These are phyloP conservation scores for Lachancea fermentati DNA, from an alignment of 805 yeast species.

Conservation along the genomic window DNA sequence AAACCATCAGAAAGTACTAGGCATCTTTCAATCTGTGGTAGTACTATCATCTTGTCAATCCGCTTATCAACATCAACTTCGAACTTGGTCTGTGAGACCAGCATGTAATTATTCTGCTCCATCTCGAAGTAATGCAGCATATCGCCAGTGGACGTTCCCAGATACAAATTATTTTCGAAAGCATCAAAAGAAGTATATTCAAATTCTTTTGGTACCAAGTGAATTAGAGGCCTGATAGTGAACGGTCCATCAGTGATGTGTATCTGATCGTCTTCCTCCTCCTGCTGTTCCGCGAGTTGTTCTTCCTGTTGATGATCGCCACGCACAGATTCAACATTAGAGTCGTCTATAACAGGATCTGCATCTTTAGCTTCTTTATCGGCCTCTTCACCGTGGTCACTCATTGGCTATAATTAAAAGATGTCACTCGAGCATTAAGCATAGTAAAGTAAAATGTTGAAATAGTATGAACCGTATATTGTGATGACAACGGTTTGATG, in stretches of 20 bases:
- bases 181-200: conserved; percentile 24
- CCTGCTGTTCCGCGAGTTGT: too few species aligned
- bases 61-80: conserved; percentile 14
- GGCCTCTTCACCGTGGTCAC: not conserved
- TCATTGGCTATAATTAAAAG: not conserved
- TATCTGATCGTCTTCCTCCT: not conserved
- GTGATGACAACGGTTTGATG: not conserved
- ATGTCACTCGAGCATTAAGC: not conserved
- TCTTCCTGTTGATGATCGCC: too few species aligned
- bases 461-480: not conserved
- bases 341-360: not conserved
- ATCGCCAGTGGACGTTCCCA: conserved; percentile 30
- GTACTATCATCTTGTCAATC: conserved; percentile 23
- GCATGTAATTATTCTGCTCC: conserved; percentile 26
- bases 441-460: not conserved
- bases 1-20: conserved; percentile 17
- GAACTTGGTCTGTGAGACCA: conserved; percentile 29
- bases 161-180: conserved; percentile 27
- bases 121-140: conserved; percentile 32
- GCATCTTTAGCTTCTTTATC: not conserved
- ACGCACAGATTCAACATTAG: not conserved
- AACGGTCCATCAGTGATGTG: conserved; percentile 18
- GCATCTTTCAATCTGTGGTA: conserved; percentile 29
- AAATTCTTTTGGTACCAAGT: conserved; percentile 22
- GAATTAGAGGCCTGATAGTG: conserved; percentile 19